Evolutionary conservation across 2,329 filamentous ascomycete genomes (phyloP).

Genomic region (Aspergillus japonicus): DNA sequence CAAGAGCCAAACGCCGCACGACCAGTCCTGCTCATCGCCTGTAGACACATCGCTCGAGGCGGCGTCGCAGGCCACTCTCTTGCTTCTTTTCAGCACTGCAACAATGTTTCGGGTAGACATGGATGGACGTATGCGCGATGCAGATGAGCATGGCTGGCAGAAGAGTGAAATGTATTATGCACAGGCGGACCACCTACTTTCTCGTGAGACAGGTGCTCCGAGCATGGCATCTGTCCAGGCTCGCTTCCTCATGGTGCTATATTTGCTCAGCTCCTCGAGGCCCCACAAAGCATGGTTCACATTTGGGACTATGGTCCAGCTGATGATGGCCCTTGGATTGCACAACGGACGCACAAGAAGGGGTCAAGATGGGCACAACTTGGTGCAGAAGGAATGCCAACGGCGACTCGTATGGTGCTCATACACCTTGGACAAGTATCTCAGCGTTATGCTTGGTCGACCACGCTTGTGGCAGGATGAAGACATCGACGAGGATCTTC

Average conservation of each 20-base stretch:
- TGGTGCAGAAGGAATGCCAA: conserved; percentile 30
- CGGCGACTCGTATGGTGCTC: conserved; percentile 41
- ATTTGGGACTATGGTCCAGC: conserved; percentile 38
- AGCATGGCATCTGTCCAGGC: conserved; percentile 22
- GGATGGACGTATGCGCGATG: conserved; percentile 17
- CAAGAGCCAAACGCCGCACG: neutral
- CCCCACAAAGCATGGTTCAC: conserved; percentile 40
- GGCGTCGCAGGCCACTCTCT: conserved; percentile 16
- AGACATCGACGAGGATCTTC: conserved; percentile 59
- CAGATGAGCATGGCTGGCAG: conserved; percentile 14
- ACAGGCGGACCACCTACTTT: conserved; percentile 20
- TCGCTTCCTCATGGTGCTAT: conserved; percentile 29
- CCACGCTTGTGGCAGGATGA: conserved; percentile 59
- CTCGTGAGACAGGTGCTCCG: conserved; percentile 20
- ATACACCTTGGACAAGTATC: conserved; percentile 47
- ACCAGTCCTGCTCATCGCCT: neutral
- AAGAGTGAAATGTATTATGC: conserved; percentile 24
- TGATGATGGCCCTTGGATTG: conserved; percentile 38
- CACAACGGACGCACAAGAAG: conserved; percentile 26
- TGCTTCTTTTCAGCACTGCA: conserved; percentile 22
- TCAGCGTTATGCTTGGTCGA: conserved; percentile 57
- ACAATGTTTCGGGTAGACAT: conserved; percentile 17
- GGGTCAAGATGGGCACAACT: conserved; percentile 8
- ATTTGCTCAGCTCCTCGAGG: conserved; percentile 38
- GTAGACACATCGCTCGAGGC: neutral